A percentile compares a stretch with the other conserved stretches of the same genome.
Conservation (phyloP, 116 monocot genomes). For the Trichopus zeylanicus region DNA sequence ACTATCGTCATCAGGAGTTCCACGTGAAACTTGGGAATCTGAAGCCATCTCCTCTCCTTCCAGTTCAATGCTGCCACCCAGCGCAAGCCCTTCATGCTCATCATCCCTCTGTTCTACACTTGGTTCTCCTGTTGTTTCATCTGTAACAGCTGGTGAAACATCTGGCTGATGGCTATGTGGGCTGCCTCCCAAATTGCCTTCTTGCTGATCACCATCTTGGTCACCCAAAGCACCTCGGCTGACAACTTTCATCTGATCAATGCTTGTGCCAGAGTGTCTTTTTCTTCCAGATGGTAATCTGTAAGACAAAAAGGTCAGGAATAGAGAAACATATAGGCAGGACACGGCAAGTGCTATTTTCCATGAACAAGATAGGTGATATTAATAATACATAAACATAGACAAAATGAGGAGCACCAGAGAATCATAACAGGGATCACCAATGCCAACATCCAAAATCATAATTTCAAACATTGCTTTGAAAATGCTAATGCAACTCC, state of each 20-base stretch:
- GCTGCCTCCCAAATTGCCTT: slow-evolving; percentile 19
- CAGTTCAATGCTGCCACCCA: slow-evolving; percentile 40
- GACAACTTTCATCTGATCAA: slow-evolving; percentile 21
- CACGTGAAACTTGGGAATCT: slow-evolving; percentile 27
- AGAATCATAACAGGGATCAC: not conserved
- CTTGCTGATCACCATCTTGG: slow-evolving; percentile 12
- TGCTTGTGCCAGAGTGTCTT: slow-evolving; percentile 16
- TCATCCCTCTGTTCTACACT: slow-evolving; percentile 30
- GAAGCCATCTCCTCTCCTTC: slow-evolving; percentile 57
- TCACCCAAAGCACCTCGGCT: slow-evolving; percentile 16
- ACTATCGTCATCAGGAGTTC: slow-evolving; percentile 27
- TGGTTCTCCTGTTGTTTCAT: slow-evolving; percentile 27
- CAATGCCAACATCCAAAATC: not conserved
- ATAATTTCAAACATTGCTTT: too few relatives aligned
- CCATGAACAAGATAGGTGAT: not conserved
- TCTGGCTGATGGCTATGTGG: slow-evolving; percentile 20
- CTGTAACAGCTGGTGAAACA: slow-evolving; percentile 19
- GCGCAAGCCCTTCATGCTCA: slow-evolving; percentile 39
- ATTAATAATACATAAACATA: not conserved
- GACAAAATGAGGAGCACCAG: not conserved
- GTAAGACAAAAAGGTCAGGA: not conserved
- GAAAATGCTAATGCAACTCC: not conserved
- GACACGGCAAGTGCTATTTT: too few relatives aligned
- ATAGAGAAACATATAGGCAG: not conserved
- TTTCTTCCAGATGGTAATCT: slow-evolving; percentile 32